These are phyloP conservation scores for Linaria vulgaris DNA, from an alignment of 257 asterid genomes.

Conservation along the genomic window DNA sequence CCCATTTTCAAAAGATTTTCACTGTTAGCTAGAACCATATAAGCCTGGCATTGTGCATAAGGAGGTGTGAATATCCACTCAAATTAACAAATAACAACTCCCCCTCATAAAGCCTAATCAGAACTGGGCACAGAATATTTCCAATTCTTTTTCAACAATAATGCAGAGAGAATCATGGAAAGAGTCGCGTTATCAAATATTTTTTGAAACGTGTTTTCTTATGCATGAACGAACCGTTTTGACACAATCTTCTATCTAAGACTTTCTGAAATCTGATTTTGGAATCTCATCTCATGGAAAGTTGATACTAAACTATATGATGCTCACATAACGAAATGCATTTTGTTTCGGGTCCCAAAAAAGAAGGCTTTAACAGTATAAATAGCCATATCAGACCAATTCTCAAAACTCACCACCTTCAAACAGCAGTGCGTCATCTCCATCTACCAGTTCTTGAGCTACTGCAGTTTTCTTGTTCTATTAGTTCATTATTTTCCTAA, in stretches of 20 bases:
- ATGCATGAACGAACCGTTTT: conserved; percentile 31
- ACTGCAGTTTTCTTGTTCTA: neutral
- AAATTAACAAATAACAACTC: conserved; percentile 35
- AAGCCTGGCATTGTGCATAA: conserved; percentile 27
- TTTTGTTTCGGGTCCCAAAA: conserved; percentile 45
- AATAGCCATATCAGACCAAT: conserved; percentile 41
- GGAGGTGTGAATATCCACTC: conserved; percentile 25
- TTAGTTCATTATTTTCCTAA: neutral
- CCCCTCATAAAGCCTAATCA: conserved; percentile 48
- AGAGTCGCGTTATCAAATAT: neutral
- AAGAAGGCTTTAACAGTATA: conserved; percentile 35
- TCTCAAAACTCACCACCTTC: conserved; percentile 41
- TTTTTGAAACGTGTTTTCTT: conserved; percentile 15
- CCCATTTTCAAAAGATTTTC: conserved; percentile 29
- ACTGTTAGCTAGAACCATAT: conserved; percentile 26
- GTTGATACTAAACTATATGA: conserved; percentile 27
- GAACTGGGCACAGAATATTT: conserved; percentile 54
- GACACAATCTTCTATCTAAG: conserved; percentile 24
- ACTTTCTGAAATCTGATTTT: conserved; percentile 34
- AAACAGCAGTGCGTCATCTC: conserved; percentile 13
- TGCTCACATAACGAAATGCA: neutral
- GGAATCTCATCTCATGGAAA: conserved; percentile 30
- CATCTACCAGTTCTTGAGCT: neutral
- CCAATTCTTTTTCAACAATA: conserved; percentile 38
- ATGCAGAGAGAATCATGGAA: conserved; percentile 43